phyloP scores from a whole-genome alignment of 2,329 filamentous ascomycete genomes.

The Hypoxylon rubiginosum region DNA sequence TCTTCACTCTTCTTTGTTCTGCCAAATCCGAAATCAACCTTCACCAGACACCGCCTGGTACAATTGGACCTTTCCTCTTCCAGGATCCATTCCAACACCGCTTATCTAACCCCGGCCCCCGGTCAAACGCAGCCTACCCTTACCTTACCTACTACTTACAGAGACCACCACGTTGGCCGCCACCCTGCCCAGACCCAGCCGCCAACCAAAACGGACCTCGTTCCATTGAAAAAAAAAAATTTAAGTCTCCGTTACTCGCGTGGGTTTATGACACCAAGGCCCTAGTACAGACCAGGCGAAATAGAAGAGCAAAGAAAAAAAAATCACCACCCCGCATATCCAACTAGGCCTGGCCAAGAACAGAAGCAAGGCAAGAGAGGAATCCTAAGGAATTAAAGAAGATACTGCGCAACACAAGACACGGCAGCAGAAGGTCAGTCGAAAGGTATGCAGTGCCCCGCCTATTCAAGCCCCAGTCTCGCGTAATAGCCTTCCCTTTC shows the following conservation, averaged over 20 bases:
- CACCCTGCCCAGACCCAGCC: conserved; percentile 39
- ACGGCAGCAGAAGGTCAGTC: conserved; percentile 41
- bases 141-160: conserved; percentile 27
- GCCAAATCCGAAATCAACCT: conserved; percentile 19
- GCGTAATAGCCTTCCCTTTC: conserved; percentile 38
- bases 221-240: conserved; percentile 31
- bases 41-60: conserved; percentile 33
- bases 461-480: conserved; percentile 43
- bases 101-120: conserved; percentile 47
- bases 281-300: conserved; percentile 35
- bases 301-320: conserved; percentile 23
- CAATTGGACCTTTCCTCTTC: conserved; percentile 33
- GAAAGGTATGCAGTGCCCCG: conserved; percentile 44
- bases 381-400: conserved; percentile 1
- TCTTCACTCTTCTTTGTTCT: conserved; percentile 38
- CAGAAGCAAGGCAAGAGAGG: conserved; percentile 2
- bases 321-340: conserved; percentile 37
- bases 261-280: conserved; percentile 36
- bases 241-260: conserved; percentile 34
- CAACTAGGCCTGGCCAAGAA: conserved; percentile 18
- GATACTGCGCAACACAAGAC: conserved; percentile 40
- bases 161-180: conserved; percentile 13
- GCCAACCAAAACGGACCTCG: conserved; percentile 33
- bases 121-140: conserved; percentile 37
- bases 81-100: conserved; percentile 42